Evolutionary conservation across 2,329 filamentous ascomycete species (phyloP).

Genomic region (Penicillium sp.): DNA sequence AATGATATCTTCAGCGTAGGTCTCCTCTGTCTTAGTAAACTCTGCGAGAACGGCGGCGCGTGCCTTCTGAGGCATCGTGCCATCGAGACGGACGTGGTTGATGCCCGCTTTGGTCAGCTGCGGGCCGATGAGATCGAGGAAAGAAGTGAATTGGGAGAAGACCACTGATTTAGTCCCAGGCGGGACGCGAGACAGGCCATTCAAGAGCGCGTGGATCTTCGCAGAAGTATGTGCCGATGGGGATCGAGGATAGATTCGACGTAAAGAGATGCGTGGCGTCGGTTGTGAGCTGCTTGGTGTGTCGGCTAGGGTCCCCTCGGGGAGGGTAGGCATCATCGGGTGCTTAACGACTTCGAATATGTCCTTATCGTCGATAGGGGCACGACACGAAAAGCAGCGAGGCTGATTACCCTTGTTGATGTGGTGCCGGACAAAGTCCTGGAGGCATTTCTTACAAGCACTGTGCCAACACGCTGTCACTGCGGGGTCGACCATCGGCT

Average conservation of each 20-base stretch:
- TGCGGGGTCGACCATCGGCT: conserved; percentile 89
- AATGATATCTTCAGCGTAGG: conserved; percentile 33
- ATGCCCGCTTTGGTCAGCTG: conserved; percentile 69
- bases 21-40: conserved; percentile 53
- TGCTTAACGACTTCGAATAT: conserved; percentile 89
- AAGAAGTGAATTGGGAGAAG: conserved; percentile 96
- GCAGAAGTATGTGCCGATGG: conserved; percentile 58
- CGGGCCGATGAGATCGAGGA: conserved; percentile 83
- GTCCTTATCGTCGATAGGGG: conserved; percentile 72
- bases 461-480: conserved; percentile 98
- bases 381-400: conserved; percentile 85
- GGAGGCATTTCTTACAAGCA: conserved; percentile 87
- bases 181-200: conserved; percentile 66
- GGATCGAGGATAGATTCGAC: conserved; percentile 60
- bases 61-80: conserved; percentile 78
- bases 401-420: conserved; percentile 68
- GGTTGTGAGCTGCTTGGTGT: conserved; percentile 37
- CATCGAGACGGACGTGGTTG: conserved; percentile 80
- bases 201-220: conserved; percentile 77
- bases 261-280: conserved; percentile 53
- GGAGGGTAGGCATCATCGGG: conserved; percentile 43
- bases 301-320: conserved; percentile 40
- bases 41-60: conserved; percentile 71
- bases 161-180: conserved; percentile 78
- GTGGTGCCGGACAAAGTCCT: conserved; percentile 84